phyloP scores from a whole-genome alignment of 495 filamentous ascomycete genomes.

The Trichoderma asperelloides region DNA sequence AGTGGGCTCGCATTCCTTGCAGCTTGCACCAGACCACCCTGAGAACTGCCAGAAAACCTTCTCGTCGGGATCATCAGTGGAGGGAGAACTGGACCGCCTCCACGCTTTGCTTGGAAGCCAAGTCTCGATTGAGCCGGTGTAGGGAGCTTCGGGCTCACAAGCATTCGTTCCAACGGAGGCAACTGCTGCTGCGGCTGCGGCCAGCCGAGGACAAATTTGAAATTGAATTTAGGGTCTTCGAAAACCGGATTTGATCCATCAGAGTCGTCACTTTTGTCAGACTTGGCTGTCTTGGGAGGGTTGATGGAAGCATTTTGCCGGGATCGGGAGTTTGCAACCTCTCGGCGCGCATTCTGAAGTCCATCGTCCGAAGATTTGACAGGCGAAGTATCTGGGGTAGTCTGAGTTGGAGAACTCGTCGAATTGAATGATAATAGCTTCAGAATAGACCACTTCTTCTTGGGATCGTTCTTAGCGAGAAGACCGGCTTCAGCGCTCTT shows the following conservation, averaged over 20 bases:
- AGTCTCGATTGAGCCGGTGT: constrained; percentile 54
- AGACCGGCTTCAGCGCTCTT: constrained; percentile 11
- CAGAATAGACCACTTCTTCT: constrained; percentile 62
- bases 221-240: constrained; percentile 34
- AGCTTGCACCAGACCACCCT: constrained; percentile 35
- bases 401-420: not conserved
- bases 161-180: constrained; percentile 30
- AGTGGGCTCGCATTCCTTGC: constrained; percentile 31
- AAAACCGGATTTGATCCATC: constrained; percentile 33
- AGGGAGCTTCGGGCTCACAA: constrained; percentile 70
- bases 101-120: constrained; percentile 29
- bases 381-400: not conserved
- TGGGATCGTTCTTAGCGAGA: constrained; percentile 26
- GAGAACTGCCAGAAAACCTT: constrained; percentile 31
- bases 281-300: constrained; percentile 26
- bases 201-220: constrained; percentile 36
- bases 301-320: constrained; percentile 13
- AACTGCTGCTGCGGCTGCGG: constrained; percentile 15
- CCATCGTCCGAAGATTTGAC: constrained; percentile 26
- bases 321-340: constrained; percentile 30
- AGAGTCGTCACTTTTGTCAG: constrained; percentile 14
- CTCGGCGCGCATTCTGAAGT: constrained; percentile 33
- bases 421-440: constrained; percentile 53
- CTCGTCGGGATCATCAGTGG: constrained; percentile 34
- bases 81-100: constrained; percentile 26